phyloP scores from a whole-genome alignment of 768 basidiomycete genomes.

The Rhodosporidiobolus odoratus region DNA sequence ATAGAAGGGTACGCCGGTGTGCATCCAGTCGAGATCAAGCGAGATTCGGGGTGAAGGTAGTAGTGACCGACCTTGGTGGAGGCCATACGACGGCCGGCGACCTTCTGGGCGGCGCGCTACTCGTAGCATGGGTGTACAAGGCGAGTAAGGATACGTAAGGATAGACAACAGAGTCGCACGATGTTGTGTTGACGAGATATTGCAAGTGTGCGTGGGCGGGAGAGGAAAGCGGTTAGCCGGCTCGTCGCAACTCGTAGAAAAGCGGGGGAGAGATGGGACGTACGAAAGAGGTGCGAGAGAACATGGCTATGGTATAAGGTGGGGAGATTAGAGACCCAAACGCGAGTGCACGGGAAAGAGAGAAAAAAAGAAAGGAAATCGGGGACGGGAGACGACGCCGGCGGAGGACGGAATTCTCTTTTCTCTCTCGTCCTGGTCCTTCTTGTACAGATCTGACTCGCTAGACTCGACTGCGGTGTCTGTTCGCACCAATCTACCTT shows the following conservation, averaged over 20 bases:
- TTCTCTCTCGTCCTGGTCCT: background rate
- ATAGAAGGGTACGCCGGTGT: no score
- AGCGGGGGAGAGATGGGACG: background rate
- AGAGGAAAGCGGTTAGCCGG: background rate
- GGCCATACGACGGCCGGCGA: constrained; percentile 16
- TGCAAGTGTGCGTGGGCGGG: background rate
- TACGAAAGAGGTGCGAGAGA: constrained; percentile 5
- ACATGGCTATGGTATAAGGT: background rate
- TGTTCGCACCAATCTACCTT: no score
- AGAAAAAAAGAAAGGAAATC: background rate
- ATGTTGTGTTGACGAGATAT: background rate
- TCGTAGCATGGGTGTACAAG: background rate
- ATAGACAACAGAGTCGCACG: background rate
- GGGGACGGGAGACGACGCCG: background rate
- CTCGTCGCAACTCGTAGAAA: background rate
- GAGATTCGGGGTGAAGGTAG: background rate
- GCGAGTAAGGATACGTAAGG: background rate
- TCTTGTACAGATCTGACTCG: background rate
- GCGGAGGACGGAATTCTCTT: background rate
- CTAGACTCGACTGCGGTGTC: no score
- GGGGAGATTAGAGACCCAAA: no score
- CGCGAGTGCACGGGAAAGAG: background rate
- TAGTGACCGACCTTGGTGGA: constrained; percentile 12
- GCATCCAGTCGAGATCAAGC: background rate
- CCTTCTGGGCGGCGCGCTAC: constrained; percentile 12